Base-by-base conservation (phyloP, 495 filamentous ascomycete species). In the Daldinia vernicosa region DNA sequence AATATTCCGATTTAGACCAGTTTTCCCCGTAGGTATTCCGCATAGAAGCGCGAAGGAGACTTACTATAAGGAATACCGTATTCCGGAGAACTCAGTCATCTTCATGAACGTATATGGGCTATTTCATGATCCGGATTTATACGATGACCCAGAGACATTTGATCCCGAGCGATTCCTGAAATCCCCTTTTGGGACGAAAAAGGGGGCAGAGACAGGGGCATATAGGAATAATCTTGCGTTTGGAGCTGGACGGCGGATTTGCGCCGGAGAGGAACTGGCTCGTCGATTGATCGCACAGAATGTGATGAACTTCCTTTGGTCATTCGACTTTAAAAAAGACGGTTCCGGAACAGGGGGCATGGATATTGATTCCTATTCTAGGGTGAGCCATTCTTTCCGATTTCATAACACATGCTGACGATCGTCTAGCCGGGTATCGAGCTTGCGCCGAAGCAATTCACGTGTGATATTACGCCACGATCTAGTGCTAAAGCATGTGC, bases 201-300 rank as follows among this genome's bases (percentile, higher is more conserved):
- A 54, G 22, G 27, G 51, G 15, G 51, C 8, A 11, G 51, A 54
- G 4, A 28, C 26, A 5, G 4, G 26, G 26, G 51, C 19, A 14
- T 32, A 54, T 17, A 28, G 51, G 26, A 24, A 32, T 30, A 54
- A 54, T 15, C 27, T 54, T n/a, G 51, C 51, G 14, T 54, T 54
- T 30, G 51, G 51, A n/a, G 51, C 51, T 30, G 51, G 51, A 30
- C 22, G 51, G 6, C 51, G 51, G 51, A 54, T 54, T 30, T 54
- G 51, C 15, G 51, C 51, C 4, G 51, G 51, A 30, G 51, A 54
- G 51, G 26, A 27, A 17, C 27, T 54, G 24, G 51, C 51, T 54
- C 51, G 51, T 28, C 51, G 51, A 9, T 26, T 54, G n/a, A 54
- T 54, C 51, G 22, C 51, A 4, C 14, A 26, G 24, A 54, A 54